phyloP scores from a whole-genome alignment of 2,329 filamentous ascomycete species.

The Exophiala lecanii-corni region DNA sequence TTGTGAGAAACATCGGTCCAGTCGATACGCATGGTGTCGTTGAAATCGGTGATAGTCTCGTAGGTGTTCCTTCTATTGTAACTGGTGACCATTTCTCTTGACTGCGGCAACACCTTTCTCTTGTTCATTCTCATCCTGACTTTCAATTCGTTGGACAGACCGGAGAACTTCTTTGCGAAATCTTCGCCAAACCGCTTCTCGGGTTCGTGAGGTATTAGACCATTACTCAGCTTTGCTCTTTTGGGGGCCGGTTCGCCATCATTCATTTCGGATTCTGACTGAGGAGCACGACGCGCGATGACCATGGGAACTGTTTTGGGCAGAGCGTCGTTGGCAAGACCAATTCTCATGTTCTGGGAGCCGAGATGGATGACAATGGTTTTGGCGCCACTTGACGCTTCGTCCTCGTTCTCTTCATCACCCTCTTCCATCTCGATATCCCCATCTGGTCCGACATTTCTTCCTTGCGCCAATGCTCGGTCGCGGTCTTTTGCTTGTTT shows the following conservation, averaged over 20 bases:
- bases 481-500: conserved; percentile 85
- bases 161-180: conserved; percentile 64
- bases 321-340: conserved; percentile 89
- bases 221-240: conserved; percentile 55
- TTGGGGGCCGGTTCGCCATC: conserved; percentile 74
- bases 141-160: conserved; percentile 83
- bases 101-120: conserved; percentile 92
- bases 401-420: conserved; percentile 50
- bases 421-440: conserved; percentile 57
- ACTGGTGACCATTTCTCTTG: conserved; percentile 89
- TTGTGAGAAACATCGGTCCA: conserved; percentile 78
- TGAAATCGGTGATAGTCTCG: conserved; percentile 88
- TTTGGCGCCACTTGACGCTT: conserved; percentile 72
- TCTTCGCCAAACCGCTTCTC: conserved; percentile 89
- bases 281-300: conserved; percentile 71
- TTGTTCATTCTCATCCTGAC: conserved; percentile 89
- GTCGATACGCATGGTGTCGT: conserved; percentile 87
- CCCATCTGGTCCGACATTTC: conserved; percentile 40
- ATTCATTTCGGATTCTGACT: conserved; percentile 78
- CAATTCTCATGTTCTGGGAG: conserved; percentile 91
- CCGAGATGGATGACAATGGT: conserved; percentile 93
- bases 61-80: conserved; percentile 82
- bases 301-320: conserved; percentile 94
- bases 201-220: conserved; percentile 41
- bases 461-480: conserved; percentile 71